Evolutionary conservation across 2,329 filamentous ascomycete species (phyloP), one percentile per base, ranked within the genome.

Genomic region (Mollisia scopiformis): DNA sequence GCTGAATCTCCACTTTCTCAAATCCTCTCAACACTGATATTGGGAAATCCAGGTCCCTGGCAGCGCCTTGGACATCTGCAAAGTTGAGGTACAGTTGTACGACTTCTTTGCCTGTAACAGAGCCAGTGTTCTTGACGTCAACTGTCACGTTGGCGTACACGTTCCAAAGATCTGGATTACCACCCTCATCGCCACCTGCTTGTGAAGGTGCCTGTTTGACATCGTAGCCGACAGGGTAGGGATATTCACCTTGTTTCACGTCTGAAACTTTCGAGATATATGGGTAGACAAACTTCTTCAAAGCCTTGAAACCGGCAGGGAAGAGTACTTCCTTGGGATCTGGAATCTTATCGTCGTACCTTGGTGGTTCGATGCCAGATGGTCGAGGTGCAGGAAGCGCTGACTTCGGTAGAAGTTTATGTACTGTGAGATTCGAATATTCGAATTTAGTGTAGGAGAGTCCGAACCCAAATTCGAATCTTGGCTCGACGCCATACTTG

Each of bases 401-500:
- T 4, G 74, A 71, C 58, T 74, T 75, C 14, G 62, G 51, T 21
- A 69, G 61, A 64, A 83, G 82, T 3, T 74, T 65, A 43, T 77
- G 78, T 39, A 83, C 65, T 16, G 74, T 65, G 31, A 77, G 73
- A 23, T 82, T 79, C 1, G 81, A 79, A 31, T 88, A 79, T 11
- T 82, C 76, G 72, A 87, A 92, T 1, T 75, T 82, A 3, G 84
- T 89, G 76, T 90, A 90, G 2, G 84, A 87, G 1, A 97, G 82
- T 0, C 93, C 94, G 62, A 88, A 93, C 0, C 94, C 93, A 69
- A 97, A 97, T 50, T 92, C 90, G 72, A 88, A 97, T 1, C 90
- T 88, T 0, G 93, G 93, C 5, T 81, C 80, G 62, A 95, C 88
- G 59, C 82, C 80, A 57, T 88, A 76, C 72, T 89, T 91, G 79